These are phyloP conservation scores for Erythrobasidium hasegawianum DNA, from an alignment of 1,284 basidiomycete genomes.

Conservation along the genomic window DNA sequence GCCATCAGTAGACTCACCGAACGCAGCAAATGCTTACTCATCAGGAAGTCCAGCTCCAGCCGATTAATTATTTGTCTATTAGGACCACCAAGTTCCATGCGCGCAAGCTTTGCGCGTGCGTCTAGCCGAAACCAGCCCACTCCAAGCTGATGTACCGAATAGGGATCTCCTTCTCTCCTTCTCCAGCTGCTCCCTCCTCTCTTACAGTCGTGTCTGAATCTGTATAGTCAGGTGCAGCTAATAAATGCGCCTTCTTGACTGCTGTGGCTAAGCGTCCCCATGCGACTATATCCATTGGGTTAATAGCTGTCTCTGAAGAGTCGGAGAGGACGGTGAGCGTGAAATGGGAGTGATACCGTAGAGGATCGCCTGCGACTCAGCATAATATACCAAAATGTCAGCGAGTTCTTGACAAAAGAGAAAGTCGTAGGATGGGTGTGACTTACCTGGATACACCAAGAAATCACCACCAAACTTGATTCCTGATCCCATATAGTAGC, in stretches of 20 bases:
- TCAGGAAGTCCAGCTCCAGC: too few relatives aligned
- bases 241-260: constrained; percentile 91
- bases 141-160: constrained; percentile 23
- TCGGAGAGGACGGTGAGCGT: constrained; percentile 70
- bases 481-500: constrained; percentile 78
- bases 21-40: too few relatives aligned
- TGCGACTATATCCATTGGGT: constrained; percentile 87
- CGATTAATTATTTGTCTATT: too few relatives aligned
- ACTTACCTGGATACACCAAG: constrained; percentile 83
- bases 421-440: background rate
- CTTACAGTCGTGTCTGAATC: constrained; percentile 52
- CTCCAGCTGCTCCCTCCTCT: background rate
- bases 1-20: too few relatives aligned
- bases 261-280: constrained; percentile 93
- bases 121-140: constrained; percentile 35
- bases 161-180: constrained; percentile 2
- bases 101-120: too few relatives aligned
- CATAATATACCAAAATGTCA: constrained; percentile 8
- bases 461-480: constrained; percentile 95
- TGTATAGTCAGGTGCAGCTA: constrained; percentile 84
- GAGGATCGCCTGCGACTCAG: constrained; percentile 72
- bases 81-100: too few relatives aligned
- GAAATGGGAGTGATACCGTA: constrained; percentile 97
- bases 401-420: background rate
- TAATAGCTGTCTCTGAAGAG: constrained; percentile 60